Evolutionary conservation across 176 grass and related monocot genomes (phyloP).

Genomic region (Luzula sylvatica): DNA sequence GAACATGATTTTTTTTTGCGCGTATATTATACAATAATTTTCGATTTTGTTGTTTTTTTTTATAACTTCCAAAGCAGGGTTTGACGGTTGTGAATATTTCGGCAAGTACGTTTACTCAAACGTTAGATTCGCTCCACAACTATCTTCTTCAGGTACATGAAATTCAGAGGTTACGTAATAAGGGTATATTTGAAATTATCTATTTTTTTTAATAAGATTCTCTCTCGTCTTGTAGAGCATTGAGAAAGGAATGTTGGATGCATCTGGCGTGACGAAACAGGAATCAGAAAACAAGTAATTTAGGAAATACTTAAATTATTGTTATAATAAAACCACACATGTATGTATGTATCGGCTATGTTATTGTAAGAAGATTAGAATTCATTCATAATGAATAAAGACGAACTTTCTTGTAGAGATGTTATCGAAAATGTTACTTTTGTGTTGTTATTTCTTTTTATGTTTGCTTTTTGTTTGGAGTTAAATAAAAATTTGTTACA

Average conservation of each 20-base stretch:
- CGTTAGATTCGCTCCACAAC: conserved; percentile 76
- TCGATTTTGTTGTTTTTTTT: not conserved
- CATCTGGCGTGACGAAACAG: too few relatives aligned
- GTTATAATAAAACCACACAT: too few relatives aligned
- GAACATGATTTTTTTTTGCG: not conserved
- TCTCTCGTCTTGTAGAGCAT: conserved; percentile 25
- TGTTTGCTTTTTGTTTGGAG: too few relatives aligned
- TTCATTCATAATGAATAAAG: too few relatives aligned
- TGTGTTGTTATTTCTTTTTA: too few relatives aligned
- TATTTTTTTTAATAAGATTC: not conserved
- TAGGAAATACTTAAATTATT: too few relatives aligned
- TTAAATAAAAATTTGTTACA: too few relatives aligned
- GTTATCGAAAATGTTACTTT: too few relatives aligned
- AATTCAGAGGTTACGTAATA: conserved; percentile 1
- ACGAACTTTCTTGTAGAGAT: too few relatives aligned
- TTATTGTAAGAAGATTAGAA: too few relatives aligned
- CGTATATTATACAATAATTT: not conserved
- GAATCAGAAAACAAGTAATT: too few relatives aligned
- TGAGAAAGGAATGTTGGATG: conserved; percentile 20
- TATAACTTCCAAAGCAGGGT: conserved; percentile 43
- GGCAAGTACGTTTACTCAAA: conserved; percentile 90
- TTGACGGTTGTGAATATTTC: conserved; percentile 79
- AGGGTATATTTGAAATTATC: not conserved
- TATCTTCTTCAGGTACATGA: conserved; percentile 76
- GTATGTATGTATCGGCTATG: too few relatives aligned